phyloP scores from a whole-genome alignment of 768 basidiomycete genomes.

The Tricholoma hemisulphureum region DNA sequence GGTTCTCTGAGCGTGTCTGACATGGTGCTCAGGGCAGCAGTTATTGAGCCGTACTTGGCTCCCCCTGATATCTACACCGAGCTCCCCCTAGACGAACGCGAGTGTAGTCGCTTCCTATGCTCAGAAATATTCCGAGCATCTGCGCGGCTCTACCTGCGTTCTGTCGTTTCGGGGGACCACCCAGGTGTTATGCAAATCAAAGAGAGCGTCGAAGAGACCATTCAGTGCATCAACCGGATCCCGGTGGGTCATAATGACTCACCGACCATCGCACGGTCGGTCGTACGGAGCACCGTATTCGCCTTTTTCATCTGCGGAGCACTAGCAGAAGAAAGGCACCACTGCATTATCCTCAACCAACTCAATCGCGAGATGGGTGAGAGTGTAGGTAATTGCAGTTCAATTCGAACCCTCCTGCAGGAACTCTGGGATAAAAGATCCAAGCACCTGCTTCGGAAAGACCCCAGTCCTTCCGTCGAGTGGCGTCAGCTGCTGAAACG shows the following conservation, averaged over 20 bases:
- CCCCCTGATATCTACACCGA: slow-evolving; percentile 22
- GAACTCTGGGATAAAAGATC: slow-evolving; percentile 54
- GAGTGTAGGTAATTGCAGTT: slow-evolving; percentile 63
- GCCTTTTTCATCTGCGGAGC: slow-evolving; percentile 72
- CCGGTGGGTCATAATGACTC: slow-evolving; percentile 2
- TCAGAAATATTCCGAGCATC: slow-evolving; percentile 72
- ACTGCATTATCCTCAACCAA: slow-evolving; percentile 40
- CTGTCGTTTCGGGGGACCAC: slow-evolving; percentile 72
- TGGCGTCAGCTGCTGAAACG: slow-evolving; percentile 62
- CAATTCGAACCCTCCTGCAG: slow-evolving; percentile 52
- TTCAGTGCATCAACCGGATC: slow-evolving; percentile 44
- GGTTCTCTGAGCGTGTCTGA: slow-evolving; percentile 58
- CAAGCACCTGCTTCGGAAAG: neutral
- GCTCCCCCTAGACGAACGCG: slow-evolving; percentile 12
- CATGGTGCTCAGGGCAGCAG: slow-evolving; percentile 52
- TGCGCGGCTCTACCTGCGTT: slow-evolving; percentile 70
- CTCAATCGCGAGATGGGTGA: slow-evolving; percentile 53
- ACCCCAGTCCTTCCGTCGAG: slow-evolving; percentile 38
- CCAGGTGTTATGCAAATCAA: slow-evolving; percentile 66
- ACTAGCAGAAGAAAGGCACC: slow-evolving; percentile 49
- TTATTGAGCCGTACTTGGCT: slow-evolving; percentile 46
- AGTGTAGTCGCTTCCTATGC: slow-evolving; percentile 43
- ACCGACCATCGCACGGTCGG: slow-evolving; percentile 43
- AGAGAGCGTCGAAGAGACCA: slow-evolving; percentile 51
- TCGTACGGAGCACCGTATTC: slow-evolving; percentile 78